phyloP scores from a whole-genome alignment of 2,329 filamentous ascomycete genomes.

The Beauveria sp. region DNA sequence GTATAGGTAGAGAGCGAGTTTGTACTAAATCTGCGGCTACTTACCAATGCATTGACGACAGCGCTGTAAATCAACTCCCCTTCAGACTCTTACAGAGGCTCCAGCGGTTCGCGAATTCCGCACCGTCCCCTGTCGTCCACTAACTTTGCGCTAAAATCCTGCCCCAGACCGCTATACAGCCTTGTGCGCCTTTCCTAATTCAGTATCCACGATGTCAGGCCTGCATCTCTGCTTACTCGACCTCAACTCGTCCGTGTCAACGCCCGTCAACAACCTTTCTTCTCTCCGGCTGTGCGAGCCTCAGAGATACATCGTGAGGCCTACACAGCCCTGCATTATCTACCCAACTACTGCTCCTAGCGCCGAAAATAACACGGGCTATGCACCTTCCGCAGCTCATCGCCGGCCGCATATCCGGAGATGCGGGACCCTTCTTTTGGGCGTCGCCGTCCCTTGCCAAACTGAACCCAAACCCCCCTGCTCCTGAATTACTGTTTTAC shows the following conservation, averaged over 20 bases:
- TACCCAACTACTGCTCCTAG: not conserved
- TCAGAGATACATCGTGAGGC: not conserved
- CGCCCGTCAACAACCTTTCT: not conserved
- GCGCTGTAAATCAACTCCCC: too few relatives aligned
- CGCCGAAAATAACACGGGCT: not conserved
- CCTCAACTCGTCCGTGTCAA: not conserved
- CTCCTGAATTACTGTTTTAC: not conserved
- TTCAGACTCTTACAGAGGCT: not conserved
- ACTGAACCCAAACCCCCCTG: not conserved
- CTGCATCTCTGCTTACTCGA: conserved; percentile 4
- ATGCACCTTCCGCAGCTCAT: not conserved
- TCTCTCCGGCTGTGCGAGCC: not conserved
- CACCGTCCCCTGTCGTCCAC: not conserved
- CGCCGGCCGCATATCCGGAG: conserved; percentile 5
- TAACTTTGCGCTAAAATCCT: not conserved
- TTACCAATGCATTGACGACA: too few relatives aligned
- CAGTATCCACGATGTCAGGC: not conserved
- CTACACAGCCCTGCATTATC: not conserved
- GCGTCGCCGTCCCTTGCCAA: not conserved
- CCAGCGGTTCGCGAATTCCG: not conserved
- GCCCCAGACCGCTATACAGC: not conserved
- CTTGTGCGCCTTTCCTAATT: not conserved
- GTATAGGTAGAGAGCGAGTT: too few relatives aligned
- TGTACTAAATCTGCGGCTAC: too few relatives aligned
- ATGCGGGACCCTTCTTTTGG: not conserved